Conservation (phyloP, 495 filamentous ascomycete species). For the Penicillium parvum region DNA sequence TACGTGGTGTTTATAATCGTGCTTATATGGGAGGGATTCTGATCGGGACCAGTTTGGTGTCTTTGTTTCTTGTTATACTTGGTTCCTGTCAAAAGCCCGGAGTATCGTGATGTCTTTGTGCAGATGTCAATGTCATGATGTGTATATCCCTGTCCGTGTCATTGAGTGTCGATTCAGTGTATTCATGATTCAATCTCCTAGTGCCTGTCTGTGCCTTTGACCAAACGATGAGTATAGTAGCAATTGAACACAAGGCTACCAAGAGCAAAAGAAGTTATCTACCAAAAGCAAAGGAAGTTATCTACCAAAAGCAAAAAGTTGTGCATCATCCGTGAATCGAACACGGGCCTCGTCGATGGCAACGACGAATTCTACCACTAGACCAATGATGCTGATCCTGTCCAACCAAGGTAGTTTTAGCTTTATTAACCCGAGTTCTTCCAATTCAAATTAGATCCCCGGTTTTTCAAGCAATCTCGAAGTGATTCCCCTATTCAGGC, state of each 20-base stretch:
- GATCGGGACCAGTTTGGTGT: conserved; percentile 6
- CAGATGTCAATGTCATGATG: conserved; percentile 2
- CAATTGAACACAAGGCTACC: too few species aligned
- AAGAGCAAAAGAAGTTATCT: conserved; percentile 2
- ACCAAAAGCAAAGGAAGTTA: conserved; percentile 1
- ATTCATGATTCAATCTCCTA: neutral
- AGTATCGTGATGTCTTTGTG: conserved; percentile 7
- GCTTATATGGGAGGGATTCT: conserved; percentile 5
- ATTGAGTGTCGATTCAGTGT: neutral
- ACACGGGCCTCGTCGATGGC: conserved; percentile 57
- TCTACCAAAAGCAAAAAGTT: conserved; percentile 8
- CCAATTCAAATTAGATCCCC: too few species aligned
- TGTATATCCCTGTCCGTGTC: conserved; percentile 7
- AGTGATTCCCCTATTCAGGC: too few species aligned
- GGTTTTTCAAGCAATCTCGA: too few species aligned
- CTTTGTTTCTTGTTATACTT: conserved; percentile 3
- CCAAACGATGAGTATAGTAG: too few species aligned
- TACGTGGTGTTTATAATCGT: conserved; percentile 14
- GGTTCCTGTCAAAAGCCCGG: conserved; percentile 7
- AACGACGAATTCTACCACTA: conserved; percentile 60
- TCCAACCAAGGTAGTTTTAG: neutral
- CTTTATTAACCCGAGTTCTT: neutral
- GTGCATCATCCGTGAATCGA: conserved; percentile 56
- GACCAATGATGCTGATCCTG: conserved; percentile 48
- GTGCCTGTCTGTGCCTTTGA: too few species aligned